These are phyloP conservation scores for Colletotrichum neosansevieriae DNA, from an alignment of 2,329 filamentous ascomycete genomes.

Conservation along the genomic window DNA sequence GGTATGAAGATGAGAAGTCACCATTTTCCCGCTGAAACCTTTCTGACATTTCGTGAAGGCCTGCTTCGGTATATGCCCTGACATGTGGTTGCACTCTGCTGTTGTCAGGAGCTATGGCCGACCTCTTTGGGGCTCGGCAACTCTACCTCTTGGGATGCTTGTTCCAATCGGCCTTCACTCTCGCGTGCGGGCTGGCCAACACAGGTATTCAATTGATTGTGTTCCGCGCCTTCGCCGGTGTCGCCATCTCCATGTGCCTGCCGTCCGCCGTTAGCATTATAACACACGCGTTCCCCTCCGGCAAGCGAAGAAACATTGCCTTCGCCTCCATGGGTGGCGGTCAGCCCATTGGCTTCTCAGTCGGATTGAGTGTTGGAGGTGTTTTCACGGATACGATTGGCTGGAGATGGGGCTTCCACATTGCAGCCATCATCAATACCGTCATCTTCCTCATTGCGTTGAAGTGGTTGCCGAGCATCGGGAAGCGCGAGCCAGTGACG, in stretches of 20 bases:
- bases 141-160: conserved; percentile 38
- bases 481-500: conserved; percentile 52
- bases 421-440: conserved; percentile 48
- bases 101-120: conserved; percentile 33
- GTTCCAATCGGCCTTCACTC: conserved; percentile 32
- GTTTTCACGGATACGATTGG: conserved; percentile 37
- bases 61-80: conserved; percentile 29
- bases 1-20: neutral
- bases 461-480: conserved; percentile 57
- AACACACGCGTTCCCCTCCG: conserved; percentile 32
- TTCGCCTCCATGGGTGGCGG: conserved; percentile 44
- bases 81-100: conserved; percentile 28
- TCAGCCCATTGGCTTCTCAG: conserved; percentile 38
- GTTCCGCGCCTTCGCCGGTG: conserved; percentile 38
- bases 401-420: conserved; percentile 38
- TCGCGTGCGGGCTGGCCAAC: conserved; percentile 31
- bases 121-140: conserved; percentile 35
- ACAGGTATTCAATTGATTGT: conserved; percentile 35
- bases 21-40: neutral
- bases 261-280: conserved; percentile 38
- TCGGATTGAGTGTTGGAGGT: conserved; percentile 37
- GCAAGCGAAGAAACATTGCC: conserved; percentile 48
- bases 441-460: conserved; percentile 55
- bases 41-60: conserved; percentile 19
- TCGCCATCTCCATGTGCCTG: conserved; percentile 39